Evolutionary conservation across 495 filamentous ascomycete species (phyloP), one percentile per base, ranked within the genome.

Genomic region (Clavariopsis aquatica): DNA sequence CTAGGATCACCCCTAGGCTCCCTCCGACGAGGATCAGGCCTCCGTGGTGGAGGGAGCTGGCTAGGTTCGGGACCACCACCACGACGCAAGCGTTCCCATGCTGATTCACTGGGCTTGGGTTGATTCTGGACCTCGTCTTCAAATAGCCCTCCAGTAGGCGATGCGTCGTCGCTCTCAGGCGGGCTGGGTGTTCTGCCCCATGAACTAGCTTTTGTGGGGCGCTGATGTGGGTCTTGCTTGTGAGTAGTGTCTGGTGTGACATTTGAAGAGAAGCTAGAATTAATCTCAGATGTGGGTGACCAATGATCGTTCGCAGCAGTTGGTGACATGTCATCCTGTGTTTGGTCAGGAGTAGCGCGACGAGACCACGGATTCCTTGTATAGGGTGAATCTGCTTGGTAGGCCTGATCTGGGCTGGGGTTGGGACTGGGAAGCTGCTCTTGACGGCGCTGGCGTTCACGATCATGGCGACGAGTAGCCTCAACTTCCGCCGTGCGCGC

Each of bases 31-130:
- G 38, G 57, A 10, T 58, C 41, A n/a, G 27, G 23, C n/a, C 54
- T 34, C 7, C 51, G 19, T 20, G 49, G 22, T 27, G 19, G 22
- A 38, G 41, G 15, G n/a, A 13, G 31, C 34, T 56, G 57, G 23
- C 43, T 20, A 19, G 53, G 60, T 29, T 38, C 24, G 36, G 66
- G 55, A 34, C 22, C 57, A 1, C 31, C 55, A 17, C 55, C 62
- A 31, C 66, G 54, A 22, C 66, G 66, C 15, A 69, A 29, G 28
- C 62, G 66, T 5, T 69, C 66, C 66, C 66, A 69, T n/a, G 66
- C 61, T 19, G 66, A 69, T 34, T 57, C 60, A 17, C 62, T 62
- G 49, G 55, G 12, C 9, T 15, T 49, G 10, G 61, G 45, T 49
- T 65, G 52, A 29, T 20, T 57, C 27, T 58, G 51, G 1, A 28